A percentile compares a stretch with the other conserved stretches of the same genome.
These are phyloP conservation scores for Ceratorhiza oryzae-sativae DNA, from an alignment of 1,284 basidiomycete genomes.

Conservation along the genomic window DNA sequence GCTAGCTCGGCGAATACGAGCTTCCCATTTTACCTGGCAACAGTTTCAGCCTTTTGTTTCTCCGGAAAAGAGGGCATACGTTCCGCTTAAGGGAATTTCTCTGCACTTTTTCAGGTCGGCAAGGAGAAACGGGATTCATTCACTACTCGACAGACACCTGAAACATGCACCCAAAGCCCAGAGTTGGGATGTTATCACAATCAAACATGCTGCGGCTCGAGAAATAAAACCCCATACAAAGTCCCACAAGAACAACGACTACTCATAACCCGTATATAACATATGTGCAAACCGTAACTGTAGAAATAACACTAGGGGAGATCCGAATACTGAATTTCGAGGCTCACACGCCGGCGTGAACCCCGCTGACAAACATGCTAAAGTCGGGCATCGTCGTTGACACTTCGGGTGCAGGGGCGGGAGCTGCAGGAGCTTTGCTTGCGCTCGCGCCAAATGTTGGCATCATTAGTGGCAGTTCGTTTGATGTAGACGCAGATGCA, in stretches of 20 bases:
- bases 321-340: background rate
- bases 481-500: background rate
- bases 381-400: conserved; percentile 31
- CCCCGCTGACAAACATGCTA: conserved; percentile 17
- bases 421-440: background rate
- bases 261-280: background rate
- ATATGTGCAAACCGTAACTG: background rate
- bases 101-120: background rate
- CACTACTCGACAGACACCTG: background rate
- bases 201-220: background rate
- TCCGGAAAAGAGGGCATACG: no score
- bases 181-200: background rate
- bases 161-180: background rate
- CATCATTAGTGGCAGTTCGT: conserved; percentile 24
- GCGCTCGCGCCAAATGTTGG: conserved; percentile 15
- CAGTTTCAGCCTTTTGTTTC: no score
- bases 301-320: background rate
- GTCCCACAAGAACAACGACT: background rate
- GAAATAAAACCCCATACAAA: background rate
- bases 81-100: background rate
- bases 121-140: background rate
- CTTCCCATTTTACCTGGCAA: no score
- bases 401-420: conserved; percentile 4
- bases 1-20: background rate
- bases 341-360: conserved; percentile 17